Percentiles rank a stretch among this genome's conserved stretches.
These are phyloP conservation scores for Ilex asprella DNA, from an alignment of 257 asterid genomes.

Conservation along the genomic window DNA sequence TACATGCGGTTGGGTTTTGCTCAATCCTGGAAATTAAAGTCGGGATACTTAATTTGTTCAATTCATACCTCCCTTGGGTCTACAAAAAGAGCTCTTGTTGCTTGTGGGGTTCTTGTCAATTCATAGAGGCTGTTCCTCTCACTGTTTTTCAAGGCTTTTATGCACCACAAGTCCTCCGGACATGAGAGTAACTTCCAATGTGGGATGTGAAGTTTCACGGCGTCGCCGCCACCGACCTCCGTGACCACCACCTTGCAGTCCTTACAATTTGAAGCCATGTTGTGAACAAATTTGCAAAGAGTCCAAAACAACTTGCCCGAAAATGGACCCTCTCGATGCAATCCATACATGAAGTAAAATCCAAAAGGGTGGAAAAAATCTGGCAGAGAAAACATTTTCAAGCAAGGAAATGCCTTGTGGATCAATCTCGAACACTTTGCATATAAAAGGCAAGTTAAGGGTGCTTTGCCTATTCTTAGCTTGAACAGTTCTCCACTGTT, in stretches of 20 bases:
- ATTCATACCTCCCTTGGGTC: constrained; percentile 41
- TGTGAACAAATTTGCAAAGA: constrained; percentile 29
- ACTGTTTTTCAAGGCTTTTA: constrained; percentile 23
- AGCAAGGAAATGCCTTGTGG: constrained; percentile 20
- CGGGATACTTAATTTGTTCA: too few species aligned
- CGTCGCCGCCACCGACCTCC: constrained; percentile 23
- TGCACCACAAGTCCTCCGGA: constrained; percentile 39
- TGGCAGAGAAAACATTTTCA: constrained; percentile 15
- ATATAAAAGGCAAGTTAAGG: constrained; percentile 21
- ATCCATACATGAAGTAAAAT: constrained; percentile 28
- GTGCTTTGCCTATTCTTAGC: constrained; percentile 23
- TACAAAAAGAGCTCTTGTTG: constrained; percentile 23
- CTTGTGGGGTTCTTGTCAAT: constrained; percentile 9
- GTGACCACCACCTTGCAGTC: constrained; percentile 31
- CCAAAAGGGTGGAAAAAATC: constrained; percentile 29
- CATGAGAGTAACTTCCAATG: constrained; percentile 35
- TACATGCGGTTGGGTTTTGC: too few species aligned
- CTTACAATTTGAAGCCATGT: constrained; percentile 16
- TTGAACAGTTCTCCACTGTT: constrained; percentile 25
- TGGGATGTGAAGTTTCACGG: constrained; percentile 23
- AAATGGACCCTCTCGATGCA: constrained; percentile 23
- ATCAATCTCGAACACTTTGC: constrained; percentile 13
- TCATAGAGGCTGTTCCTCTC: constrained; percentile 5
- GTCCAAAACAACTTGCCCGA: constrained; percentile 28
- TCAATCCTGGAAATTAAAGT: too few species aligned